Percentiles rank a stretch among this genome's conserved stretches.
These are phyloP conservation scores for Pneumocystis carinii DNA, from an alignment of 1,139 yeast species.

Conservation along the genomic window DNA sequence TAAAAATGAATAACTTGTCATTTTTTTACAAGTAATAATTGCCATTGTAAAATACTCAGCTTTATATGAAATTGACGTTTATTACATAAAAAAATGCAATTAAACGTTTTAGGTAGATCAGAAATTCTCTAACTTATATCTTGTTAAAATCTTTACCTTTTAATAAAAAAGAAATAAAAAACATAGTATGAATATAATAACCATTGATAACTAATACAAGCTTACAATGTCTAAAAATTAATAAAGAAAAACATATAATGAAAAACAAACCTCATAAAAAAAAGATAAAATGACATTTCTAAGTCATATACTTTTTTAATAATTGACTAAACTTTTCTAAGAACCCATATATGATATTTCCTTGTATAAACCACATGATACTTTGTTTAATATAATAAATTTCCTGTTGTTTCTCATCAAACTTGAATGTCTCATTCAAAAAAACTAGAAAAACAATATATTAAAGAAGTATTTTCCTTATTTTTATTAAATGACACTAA, in stretches of 20 bases:
- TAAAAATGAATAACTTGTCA: conserved; percentile 63
- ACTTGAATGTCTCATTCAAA: background rate
- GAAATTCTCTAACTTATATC: conserved; percentile 39
- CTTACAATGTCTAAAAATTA: conserved; percentile 39
- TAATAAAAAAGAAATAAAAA: conserved; percentile 29
- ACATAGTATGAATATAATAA: conserved; percentile 77
- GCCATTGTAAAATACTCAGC: conserved; percentile 73
- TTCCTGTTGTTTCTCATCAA: background rate
- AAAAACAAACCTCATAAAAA: conserved; percentile 42
- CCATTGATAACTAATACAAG: conserved; percentile 82
- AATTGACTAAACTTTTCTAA: background rate
- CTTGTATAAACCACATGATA: conserved; percentile 17
- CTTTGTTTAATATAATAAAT: background rate
- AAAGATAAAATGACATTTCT: conserved; percentile 77
- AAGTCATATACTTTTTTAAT: conserved; percentile 52
- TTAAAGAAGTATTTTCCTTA: background rate
- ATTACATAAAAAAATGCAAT: background rate
- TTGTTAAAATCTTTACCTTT: background rate
- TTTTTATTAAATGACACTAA: background rate
- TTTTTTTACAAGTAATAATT: conserved; percentile 60
- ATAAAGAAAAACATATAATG: background rate
- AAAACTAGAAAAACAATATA: conserved; percentile 1
- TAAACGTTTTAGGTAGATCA: conserved; percentile 53
- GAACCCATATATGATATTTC: background rate
- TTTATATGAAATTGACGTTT: background rate